Conservation (phyloP, 768 basidiomycete species). For the Pisolithus albus region DNA sequence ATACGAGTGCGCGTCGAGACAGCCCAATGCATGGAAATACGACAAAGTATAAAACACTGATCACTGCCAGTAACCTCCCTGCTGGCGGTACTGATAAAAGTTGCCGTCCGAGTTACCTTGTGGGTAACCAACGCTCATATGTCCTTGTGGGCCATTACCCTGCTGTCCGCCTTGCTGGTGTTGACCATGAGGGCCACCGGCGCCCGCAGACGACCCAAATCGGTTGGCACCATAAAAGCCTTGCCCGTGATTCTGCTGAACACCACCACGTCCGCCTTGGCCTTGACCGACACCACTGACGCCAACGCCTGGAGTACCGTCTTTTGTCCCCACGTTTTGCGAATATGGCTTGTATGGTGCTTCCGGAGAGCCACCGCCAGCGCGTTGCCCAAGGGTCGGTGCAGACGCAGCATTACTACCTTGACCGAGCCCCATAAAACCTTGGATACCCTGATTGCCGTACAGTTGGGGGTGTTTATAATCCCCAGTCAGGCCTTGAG, state of each 20-base stretch:
- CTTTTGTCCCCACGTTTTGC: constrained; percentile 46
- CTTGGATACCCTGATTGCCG: constrained; percentile 55
- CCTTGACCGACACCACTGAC: constrained; percentile 36
- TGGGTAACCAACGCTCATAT: constrained; percentile 38
- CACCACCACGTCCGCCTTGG: constrained; percentile 36
- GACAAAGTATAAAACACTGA: neutral
- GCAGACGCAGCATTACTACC: constrained; percentile 36
- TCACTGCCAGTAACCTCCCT: constrained; percentile 52
- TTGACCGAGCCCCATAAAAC: constrained; percentile 62
- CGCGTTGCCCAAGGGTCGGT: constrained; percentile 38
- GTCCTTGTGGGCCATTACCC: constrained; percentile 27
- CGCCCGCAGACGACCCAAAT: constrained; percentile 38
- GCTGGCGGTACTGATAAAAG: constrained; percentile 71
- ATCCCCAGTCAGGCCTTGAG: constrained; percentile 38
- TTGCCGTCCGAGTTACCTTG: constrained; percentile 52
- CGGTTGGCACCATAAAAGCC: constrained; percentile 41
- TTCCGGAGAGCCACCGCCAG: constrained; percentile 57
- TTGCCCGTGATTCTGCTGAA: constrained; percentile 38
- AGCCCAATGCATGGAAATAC: neutral
- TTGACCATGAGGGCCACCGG: constrained; percentile 39
- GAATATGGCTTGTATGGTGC: constrained; percentile 71
- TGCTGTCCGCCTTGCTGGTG: constrained; percentile 8
- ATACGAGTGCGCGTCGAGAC: neutral
- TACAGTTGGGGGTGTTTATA: constrained; percentile 40
- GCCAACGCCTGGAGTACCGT: constrained; percentile 43